Base-by-base conservation (phyloP, 2,329 filamentous ascomycete species). In the Corinectria fuckeliana region DNA sequence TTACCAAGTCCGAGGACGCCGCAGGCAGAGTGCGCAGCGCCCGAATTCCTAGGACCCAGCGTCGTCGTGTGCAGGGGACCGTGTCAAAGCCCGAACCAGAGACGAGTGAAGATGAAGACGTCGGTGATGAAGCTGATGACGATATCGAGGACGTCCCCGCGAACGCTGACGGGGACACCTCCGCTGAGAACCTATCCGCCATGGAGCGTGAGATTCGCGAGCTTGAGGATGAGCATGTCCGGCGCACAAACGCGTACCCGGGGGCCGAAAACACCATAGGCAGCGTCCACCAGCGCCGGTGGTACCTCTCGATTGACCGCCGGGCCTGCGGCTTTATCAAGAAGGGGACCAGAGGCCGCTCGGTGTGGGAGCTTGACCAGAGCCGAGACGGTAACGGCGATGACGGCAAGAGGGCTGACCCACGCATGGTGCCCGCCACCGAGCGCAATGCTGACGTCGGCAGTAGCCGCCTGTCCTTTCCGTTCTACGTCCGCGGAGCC, bases 181-280 rank as follows among this genome's bases (percentile, higher is more conserved):
- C 54, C 3, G 51, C 21, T 1, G 53, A 60, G 3, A 60, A 63
- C 6, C 51, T 62, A n/a, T 78, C 79, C 7, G 71, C 72, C 2
- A 73, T 76, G 63, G 77, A 80, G 50, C 71, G 71, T 32, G 79
- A 81, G 67, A 65, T 79, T 23, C 74, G 74, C 5, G 79, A 84
- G 65, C 69, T 80, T 8, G 78, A 84, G 56, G 82, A 87, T 58
- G 80, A 83, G 36, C 74, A 82, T 25, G 82, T 89, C 21, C 82
- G 85, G 7, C 71, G 71, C 2, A 85, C 82, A 5, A 91, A 91
- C 66, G 87, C 88, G 4, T 91, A 91, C 67, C 76, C 83, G 0
- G 88, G 89, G 5, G 86, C 89, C 0, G 78, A 68, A 1, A 91
- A 91, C 67, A 84, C 80, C 3, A 87, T 91, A 38, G 85, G 83